Base-by-base conservation (phyloP, 2,329 filamentous ascomycete species). In the Talaromyces atroroseus region DNA sequence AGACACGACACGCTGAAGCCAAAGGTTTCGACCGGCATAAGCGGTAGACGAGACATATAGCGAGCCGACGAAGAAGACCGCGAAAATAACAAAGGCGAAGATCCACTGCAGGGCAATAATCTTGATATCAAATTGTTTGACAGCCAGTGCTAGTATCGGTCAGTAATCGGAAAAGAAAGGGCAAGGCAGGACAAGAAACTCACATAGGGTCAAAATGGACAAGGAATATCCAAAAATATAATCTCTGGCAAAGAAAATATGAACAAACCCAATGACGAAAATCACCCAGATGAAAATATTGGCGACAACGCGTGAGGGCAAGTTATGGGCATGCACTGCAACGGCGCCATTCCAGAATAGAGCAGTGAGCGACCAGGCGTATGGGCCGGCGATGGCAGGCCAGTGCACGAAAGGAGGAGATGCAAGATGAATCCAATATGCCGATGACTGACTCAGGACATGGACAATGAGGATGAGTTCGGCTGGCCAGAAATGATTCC, bases 221-320 rank as follows among this genome's bases (percentile, higher is more conserved):
- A 96, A 79, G 54, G 83, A 85, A 69, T 94, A 90, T 1, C 91
- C 90, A 68, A 95, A 87, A 23, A 88, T 87, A 71, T 81, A 83
- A 61, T 85, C 90, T 78, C 89, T 90, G 75, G 87, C 90, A 16
- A 80, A 74, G 2, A 83, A 70, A 53, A 95, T 80, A 76, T 92
- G 92, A 71, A 91, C 89, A 38, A 83, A 66, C 8, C 91, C 91
- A 65, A 91, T 88, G 1, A 81, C 83, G 42, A 92, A 76, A 61
- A 92, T 85, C 24, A 86, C 84, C 91, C 91, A 96, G 66, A 96
- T 88, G 64, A 91, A 90, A 62, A 95, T 78, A 68, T 96, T 95
- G 52, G 89, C 90, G 23, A 94, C 82, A 62, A 95, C 86, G 49
- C 89, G 79, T n/a, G 88, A 86, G 1, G 86, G 79, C 4, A 90